These are phyloP conservation scores for Cylindrodendrum hubeiense DNA, from an alignment of 2,329 filamentous ascomycete genomes.

Conservation along the genomic window DNA sequence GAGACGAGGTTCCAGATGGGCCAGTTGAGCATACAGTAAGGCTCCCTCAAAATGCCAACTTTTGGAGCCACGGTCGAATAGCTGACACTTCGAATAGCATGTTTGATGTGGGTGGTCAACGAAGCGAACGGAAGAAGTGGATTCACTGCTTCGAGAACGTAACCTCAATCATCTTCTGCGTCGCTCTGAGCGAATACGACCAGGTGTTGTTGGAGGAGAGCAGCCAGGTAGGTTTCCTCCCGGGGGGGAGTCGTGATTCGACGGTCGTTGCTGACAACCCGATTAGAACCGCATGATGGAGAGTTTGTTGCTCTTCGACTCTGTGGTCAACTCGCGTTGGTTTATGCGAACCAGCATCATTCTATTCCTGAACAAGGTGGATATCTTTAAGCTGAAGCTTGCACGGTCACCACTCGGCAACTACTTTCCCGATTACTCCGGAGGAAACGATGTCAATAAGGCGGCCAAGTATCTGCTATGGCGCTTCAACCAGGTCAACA, in stretches of 20 bases:
- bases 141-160: slow-evolving; percentile 99
- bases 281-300: slow-evolving; percentile 99
- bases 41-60: slow-evolving; percentile 24
- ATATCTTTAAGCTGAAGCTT: slow-evolving; percentile 97
- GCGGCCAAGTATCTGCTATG: slow-evolving; percentile 97
- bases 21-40: slow-evolving; percentile 97
- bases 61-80: background rate
- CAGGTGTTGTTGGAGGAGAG: slow-evolving; percentile 97
- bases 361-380: slow-evolving; percentile 98
- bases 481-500: slow-evolving; percentile 99
- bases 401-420: slow-evolving; percentile 89
- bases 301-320: slow-evolving; percentile 94
- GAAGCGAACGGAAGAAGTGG: slow-evolving; percentile 99
- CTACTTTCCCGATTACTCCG: slow-evolving; percentile 98
- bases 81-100: slow-evolving; percentile 72
- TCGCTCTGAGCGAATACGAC: slow-evolving; percentile 97
- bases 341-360: slow-evolving; percentile 99
- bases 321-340: slow-evolving; percentile 98
- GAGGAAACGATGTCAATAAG: slow-evolving; percentile 97
- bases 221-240: slow-evolving; percentile 78
- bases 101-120: slow-evolving; percentile 98
- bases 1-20: slow-evolving; percentile 99
- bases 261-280: slow-evolving; percentile 20
- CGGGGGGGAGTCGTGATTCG: background rate
- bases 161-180: slow-evolving; percentile 99